phyloP scores from a whole-genome alignment of 1,284 basidiomycete genomes.

The Caloboletus firmus region DNA sequence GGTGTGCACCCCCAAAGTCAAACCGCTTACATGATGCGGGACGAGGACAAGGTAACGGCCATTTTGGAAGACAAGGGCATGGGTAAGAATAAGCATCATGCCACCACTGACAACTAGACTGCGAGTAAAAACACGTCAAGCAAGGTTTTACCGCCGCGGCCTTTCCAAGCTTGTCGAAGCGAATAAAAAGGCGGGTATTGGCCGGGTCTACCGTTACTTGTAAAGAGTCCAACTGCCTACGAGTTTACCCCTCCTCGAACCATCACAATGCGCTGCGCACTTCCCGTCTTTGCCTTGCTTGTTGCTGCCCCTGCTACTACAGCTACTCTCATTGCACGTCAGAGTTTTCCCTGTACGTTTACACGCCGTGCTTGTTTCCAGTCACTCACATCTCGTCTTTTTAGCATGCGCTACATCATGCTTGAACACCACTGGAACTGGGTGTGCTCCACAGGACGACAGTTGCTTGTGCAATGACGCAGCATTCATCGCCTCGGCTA shows the following conservation, averaged over 20 bases:
- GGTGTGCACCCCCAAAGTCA: background rate
- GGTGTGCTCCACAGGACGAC: constrained; percentile 42
- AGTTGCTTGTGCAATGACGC: constrained; percentile 52
- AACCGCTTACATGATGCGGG: background rate
- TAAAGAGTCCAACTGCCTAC: no score
- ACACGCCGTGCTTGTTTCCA: background rate
- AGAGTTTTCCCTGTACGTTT: constrained; percentile 42
- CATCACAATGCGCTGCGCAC: constrained; percentile 55
- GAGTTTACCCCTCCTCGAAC: constrained; percentile 1
- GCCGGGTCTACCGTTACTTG: no score
- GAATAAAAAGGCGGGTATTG: background rate
- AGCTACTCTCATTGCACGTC: constrained; percentile 38
- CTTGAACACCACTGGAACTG: constrained; percentile 19
- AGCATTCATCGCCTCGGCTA: constrained; percentile 47
- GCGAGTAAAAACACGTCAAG: background rate
- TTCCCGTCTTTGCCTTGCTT: constrained; percentile 40
- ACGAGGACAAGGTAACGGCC: background rate
- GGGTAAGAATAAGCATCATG: background rate
- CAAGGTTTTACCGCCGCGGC: background rate
- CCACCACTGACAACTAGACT: background rate
- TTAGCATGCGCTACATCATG: constrained; percentile 54
- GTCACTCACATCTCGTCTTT: background rate
- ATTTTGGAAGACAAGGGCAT: background rate
- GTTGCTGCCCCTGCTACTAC: constrained; percentile 42
- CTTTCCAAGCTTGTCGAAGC: background rate